Percentiles rank a stretch among this genome's conserved stretches.
Evolutionary conservation across 2,329 filamentous ascomycete species (phyloP).

Genomic region (Aspergillus transmontanensis): DNA sequence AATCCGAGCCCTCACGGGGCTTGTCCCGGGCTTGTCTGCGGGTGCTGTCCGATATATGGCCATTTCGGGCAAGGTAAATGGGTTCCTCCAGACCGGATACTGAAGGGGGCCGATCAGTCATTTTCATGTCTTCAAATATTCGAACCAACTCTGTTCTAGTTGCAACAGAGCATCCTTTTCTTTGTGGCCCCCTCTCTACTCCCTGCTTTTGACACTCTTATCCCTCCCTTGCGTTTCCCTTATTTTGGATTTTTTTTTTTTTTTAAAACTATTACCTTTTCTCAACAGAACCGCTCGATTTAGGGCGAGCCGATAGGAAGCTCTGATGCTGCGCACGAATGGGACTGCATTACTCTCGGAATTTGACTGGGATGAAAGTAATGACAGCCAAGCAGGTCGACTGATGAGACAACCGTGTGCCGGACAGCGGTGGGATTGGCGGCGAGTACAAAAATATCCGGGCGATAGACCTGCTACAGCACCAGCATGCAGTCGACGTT

Average conservation of each 20-base stretch:
- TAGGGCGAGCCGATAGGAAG: slow-evolving; percentile 28
- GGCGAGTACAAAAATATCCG: slow-evolving; percentile 8
- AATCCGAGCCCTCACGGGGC: slow-evolving; percentile 26
- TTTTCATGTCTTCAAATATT: slow-evolving; percentile 30
- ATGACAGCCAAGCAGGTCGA: slow-evolving; percentile 19
- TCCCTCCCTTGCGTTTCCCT: neutral
- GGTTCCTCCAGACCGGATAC: slow-evolving; percentile 35
- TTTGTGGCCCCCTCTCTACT: slow-evolving; percentile 13
- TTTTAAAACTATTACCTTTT: slow-evolving; percentile 1
- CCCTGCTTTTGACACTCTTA: neutral
- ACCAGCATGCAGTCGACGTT: slow-evolving; percentile 27
- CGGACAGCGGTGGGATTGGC: slow-evolving; percentile 27
- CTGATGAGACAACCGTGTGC: slow-evolving; percentile 27
- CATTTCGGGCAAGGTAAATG: slow-evolving; percentile 27
- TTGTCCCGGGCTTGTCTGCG: slow-evolving; percentile 23
- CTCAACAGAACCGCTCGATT: slow-evolving; percentile 15
- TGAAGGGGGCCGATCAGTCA: slow-evolving; percentile 35
- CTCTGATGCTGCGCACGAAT: slow-evolving; percentile 29
- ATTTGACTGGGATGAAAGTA: slow-evolving; percentile 18
- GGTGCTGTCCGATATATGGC: slow-evolving; percentile 23
- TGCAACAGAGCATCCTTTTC: slow-evolving; percentile 35
- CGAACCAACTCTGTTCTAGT: slow-evolving; percentile 26
- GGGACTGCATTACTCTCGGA: slow-evolving; percentile 36
- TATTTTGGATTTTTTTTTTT: neutral
- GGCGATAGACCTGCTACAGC: slow-evolving; percentile 37